Evolutionary conservation across 805 yeast genomes (phyloP), one percentile per base, ranked within the genome.

Genomic region (Wickerhamiella allomyrinae): DNA sequence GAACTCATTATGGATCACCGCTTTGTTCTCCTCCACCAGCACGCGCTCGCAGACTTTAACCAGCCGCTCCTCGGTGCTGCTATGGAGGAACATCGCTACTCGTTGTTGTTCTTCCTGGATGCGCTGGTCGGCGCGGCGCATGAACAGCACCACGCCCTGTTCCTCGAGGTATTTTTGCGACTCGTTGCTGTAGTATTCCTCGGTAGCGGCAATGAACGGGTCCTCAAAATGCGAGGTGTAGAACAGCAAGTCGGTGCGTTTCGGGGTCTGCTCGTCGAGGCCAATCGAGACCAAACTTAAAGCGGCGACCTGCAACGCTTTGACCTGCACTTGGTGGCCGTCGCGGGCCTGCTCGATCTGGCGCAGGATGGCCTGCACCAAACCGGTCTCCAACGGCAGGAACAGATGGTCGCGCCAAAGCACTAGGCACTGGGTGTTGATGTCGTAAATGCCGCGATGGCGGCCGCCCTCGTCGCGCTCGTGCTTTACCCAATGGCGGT

Each of bases 401-500:
- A 91, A 89, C 74, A 91, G 71, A 45, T 76, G 74, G 45, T 76
- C 75, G 56, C 81, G 79, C 99, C 99, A 91, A 39, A 83, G 78
- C 50, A 86, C 69, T 41, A 89, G 66, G 40, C 95, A 81, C 49
- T 91, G 67, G 4, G 95, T 85, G 57, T 86, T 79, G 19, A 93
- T 93, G 60, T 91, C 98, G 60, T 77, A 85, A 37, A 91, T 77
- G 55, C 84, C 86, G 49, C 86, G 72, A 54, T 84, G 75, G 17
- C 55, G 47, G 15, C 53, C 54, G 14, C 96, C 96, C 58, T 89
- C 96, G 34, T 85, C 80, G 56, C 97, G 73, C 61, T 89, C 97
- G 56, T 93, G 87, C 52, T 81, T 82, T 35, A 93, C 95, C 98
- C 98, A 91, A 62, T 89, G 91, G 47, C 97, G 73, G 61, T 91